Conservation (phyloP, 2,329 filamentous ascomycete species). For the Fusarium tanahbumbuense region DNA sequence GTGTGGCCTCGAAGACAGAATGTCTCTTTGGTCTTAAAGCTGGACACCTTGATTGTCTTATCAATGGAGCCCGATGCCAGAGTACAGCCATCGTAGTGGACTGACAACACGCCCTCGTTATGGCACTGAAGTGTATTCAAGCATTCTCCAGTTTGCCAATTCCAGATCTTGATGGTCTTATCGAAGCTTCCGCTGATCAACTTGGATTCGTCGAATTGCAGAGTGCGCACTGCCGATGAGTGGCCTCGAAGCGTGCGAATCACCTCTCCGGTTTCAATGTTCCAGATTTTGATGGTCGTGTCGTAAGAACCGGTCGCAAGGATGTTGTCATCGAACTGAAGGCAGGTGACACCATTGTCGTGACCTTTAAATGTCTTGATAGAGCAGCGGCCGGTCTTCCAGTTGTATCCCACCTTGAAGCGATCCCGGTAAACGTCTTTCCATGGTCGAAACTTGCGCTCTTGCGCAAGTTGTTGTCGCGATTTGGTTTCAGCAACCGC, state of each 20-base stretch:
- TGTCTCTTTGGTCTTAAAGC: conserved; percentile 84
- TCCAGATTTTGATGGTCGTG: conserved; percentile 94
- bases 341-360: conserved; percentile 74
- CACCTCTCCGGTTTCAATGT: conserved; percentile 87
- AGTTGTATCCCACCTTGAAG: conserved; percentile 96
- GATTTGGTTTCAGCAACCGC: conserved; percentile 43
- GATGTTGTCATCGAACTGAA: conserved; percentile 82
- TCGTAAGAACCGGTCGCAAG: conserved; percentile 96
- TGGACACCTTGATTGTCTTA: conserved; percentile 90
- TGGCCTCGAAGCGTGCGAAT: conserved; percentile 88
- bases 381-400: conserved; percentile 93
- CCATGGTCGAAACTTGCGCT: conserved; percentile 76
- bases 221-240: conserved; percentile 81
- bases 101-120: conserved; percentile 81
- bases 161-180: conserved; percentile 91
- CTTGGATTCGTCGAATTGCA: conserved; percentile 93
- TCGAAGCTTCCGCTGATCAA: conserved; percentile 92
- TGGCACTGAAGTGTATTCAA: conserved; percentile 85
- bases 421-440: conserved; percentile 97
- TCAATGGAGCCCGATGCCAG: conserved; percentile 92
- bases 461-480: conserved; percentile 53
- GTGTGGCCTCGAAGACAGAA: conserved; percentile 85
- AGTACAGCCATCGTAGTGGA: conserved; percentile 87
- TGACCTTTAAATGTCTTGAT: conserved; percentile 87
- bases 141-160: conserved; percentile 91